Percentiles rank a stretch among this genome's conserved stretches.
These are phyloP conservation scores for Coemansia pectinata DNA, from an alignment of 192 early-diverging fungal genomes.

Conservation along the genomic window DNA sequence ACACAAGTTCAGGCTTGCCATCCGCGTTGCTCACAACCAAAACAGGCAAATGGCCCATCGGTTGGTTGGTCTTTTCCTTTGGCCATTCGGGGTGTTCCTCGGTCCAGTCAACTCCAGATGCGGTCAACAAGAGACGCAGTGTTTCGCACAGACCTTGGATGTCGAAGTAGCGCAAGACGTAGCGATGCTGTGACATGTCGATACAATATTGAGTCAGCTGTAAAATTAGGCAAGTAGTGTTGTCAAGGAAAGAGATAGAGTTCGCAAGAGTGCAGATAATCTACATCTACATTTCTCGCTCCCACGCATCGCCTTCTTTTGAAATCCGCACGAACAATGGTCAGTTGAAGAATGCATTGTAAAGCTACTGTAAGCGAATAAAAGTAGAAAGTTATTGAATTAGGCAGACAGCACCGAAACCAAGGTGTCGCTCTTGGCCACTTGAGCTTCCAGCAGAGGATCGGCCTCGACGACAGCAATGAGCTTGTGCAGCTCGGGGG, in stretches of 20 bases:
- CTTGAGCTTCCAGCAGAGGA: neutral
- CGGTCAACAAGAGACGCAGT: constrained; percentile 40
- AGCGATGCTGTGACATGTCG: constrained; percentile 2
- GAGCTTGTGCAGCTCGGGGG: constrained; percentile 22
- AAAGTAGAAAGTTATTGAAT: neutral
- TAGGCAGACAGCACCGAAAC: neutral
- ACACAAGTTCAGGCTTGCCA: constrained; percentile 19
- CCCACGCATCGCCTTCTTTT: neutral
- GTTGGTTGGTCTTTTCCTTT: constrained; percentile 28
- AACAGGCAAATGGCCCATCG: constrained; percentile 39
- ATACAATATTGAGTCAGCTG: neutral
- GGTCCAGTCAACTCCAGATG: constrained; percentile 39
- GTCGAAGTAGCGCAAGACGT: constrained; percentile 44
- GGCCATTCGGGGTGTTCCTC: constrained; percentile 37
- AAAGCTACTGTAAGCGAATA: neutral
- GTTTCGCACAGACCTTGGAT: constrained; percentile 25
- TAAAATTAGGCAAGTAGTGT: no score
- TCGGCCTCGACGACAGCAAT: constrained; percentile 18
- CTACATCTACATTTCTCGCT: neutral
- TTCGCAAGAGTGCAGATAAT: neutral
- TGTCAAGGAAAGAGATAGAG: neutral
- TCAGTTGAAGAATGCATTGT: neutral
- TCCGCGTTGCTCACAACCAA: constrained; percentile 21
- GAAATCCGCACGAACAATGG: neutral
- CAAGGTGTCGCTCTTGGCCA: neutral